Evolutionary conservation across 345 rosid genomes (phyloP).

Genomic region (Gossypium raimondii): DNA sequence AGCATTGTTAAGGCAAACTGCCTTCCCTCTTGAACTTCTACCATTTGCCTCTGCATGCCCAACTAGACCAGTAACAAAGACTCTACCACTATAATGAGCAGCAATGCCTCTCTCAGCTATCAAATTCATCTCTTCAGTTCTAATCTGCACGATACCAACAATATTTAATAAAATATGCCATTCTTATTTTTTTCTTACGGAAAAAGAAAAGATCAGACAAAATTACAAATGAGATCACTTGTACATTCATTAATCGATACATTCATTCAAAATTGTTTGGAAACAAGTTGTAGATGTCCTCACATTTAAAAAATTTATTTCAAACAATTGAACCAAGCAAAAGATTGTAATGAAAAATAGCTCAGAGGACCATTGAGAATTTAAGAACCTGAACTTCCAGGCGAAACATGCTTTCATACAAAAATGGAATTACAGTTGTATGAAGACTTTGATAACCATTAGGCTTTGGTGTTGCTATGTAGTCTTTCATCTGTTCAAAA

Average conservation of each 20-base stretch:
- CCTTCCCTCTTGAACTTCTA: slow-evolving; percentile 74
- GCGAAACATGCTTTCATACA: slow-evolving; percentile 87
- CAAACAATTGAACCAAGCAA: neutral
- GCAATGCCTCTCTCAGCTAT: slow-evolving; percentile 98
- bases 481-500: slow-evolving; percentile 78
- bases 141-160: slow-evolving; percentile 49
- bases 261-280: slow-evolving; percentile 3
- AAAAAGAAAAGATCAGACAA: neutral
- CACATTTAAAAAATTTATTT: neutral
- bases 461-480: slow-evolving; percentile 97
- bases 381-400: slow-evolving; percentile 72
- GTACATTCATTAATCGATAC: neutral
- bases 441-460: slow-evolving; percentile 99
- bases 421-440: slow-evolving; percentile 83
- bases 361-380: neutral
- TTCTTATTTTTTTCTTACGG: no score
- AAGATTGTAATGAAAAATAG: neutral
- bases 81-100: slow-evolving; percentile 93
- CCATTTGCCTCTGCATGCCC: slow-evolving; percentile 60
- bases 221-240: neutral
- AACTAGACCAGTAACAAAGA: slow-evolving; percentile 63
- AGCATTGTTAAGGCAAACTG: slow-evolving; percentile 81
- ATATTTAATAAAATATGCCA: neutral
- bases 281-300: neutral
- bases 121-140: slow-evolving; percentile 98